A percentile compares a stretch with the other conserved stretches of the same genome.
phyloP scores from a whole-genome alignment of 108 stramenopile genomes.

The Epithemia pelagica region DNA sequence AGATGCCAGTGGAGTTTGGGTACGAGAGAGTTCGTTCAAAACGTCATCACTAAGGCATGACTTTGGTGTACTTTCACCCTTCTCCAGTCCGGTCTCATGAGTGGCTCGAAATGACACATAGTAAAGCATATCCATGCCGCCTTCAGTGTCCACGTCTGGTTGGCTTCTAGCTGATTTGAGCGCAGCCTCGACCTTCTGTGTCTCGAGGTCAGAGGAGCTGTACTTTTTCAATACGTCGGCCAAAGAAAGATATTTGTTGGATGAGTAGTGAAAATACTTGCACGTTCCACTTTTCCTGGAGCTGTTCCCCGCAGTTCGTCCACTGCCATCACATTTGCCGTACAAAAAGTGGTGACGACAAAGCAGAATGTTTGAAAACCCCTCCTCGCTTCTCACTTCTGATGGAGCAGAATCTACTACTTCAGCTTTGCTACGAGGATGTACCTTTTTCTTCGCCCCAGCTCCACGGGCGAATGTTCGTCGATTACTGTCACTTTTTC shows the following conservation, averaged over 20 bases:
- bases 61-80: not conserved
- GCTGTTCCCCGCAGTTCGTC: not conserved
- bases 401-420: not conserved
- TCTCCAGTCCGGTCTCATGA: not conserved
- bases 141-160: not conserved
- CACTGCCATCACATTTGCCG: slow-evolving; percentile 1
- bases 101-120: slow-evolving; percentile 7
- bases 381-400: slow-evolving; percentile 1
- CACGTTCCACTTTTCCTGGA: slow-evolving; percentile 2
- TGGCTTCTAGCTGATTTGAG: not conserved
- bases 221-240: slow-evolving; percentile 5
- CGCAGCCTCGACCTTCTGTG: not conserved
- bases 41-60: slow-evolving; percentile 10
- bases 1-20: slow-evolving; percentile 17
- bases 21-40: slow-evolving; percentile 14
- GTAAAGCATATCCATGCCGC: slow-evolving; percentile 36
- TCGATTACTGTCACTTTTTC: not conserved
- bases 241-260: slow-evolving; percentile 1
- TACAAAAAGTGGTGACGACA: slow-evolving; percentile 25
- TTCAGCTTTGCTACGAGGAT: slow-evolving; percentile 7
- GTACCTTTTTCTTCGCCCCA: slow-evolving; percentile 8
- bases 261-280: slow-evolving; percentile 12
- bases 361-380: not conserved
- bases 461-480: not conserved
- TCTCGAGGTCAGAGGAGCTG: slow-evolving; percentile 1